These are phyloP conservation scores for Claviceps pusilla DNA, from an alignment of 2,329 filamentous ascomycete species.

Conservation along the genomic window DNA sequence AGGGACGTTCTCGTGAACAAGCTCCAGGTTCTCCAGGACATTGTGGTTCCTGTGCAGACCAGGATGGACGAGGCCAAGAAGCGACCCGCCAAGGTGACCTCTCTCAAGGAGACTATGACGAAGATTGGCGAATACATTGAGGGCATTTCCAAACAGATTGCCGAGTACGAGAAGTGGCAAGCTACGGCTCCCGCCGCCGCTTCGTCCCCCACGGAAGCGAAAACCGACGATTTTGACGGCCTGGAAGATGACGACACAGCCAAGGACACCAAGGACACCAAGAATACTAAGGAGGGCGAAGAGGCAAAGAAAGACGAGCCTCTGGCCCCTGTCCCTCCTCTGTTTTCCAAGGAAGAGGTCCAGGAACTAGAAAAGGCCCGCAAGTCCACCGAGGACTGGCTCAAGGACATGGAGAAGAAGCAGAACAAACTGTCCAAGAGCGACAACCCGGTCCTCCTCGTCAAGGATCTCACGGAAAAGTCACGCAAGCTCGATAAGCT, in stretches of 20 bases:
- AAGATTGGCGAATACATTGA: constrained; percentile 56
- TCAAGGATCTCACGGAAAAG: constrained; percentile 56
- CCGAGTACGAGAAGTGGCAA: constrained; percentile 48
- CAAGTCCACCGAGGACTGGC: constrained; percentile 53
- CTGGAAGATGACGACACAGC: constrained; percentile 54
- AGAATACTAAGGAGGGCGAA: constrained; percentile 15
- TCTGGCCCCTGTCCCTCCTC: constrained; percentile 40
- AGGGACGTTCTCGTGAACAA: constrained; percentile 61
- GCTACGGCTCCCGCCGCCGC: constrained; percentile 33
- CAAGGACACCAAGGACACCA: constrained; percentile 19
- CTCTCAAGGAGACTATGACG: constrained; percentile 55
- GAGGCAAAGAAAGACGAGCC: constrained; percentile 30
- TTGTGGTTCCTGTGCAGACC: constrained; percentile 63
- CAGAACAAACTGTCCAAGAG: constrained; percentile 56
- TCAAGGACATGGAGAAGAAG: constrained; percentile 52
- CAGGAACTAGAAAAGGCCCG: constrained; percentile 46
- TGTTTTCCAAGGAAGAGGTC: constrained; percentile 63
- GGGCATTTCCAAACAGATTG: constrained; percentile 55
- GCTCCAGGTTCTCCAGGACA: constrained; percentile 59
- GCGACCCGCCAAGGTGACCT: constrained; percentile 54
- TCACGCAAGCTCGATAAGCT: constrained; percentile 57
- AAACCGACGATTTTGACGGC: constrained; percentile 49
- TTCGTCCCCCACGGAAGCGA: constrained; percentile 31
- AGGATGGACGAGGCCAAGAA: constrained; percentile 57
- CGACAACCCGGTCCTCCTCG: constrained; percentile 60